Conservation (phyloP, 2,329 filamentous ascomycete species). For the Pseudogymnoascus sp. region DNA sequence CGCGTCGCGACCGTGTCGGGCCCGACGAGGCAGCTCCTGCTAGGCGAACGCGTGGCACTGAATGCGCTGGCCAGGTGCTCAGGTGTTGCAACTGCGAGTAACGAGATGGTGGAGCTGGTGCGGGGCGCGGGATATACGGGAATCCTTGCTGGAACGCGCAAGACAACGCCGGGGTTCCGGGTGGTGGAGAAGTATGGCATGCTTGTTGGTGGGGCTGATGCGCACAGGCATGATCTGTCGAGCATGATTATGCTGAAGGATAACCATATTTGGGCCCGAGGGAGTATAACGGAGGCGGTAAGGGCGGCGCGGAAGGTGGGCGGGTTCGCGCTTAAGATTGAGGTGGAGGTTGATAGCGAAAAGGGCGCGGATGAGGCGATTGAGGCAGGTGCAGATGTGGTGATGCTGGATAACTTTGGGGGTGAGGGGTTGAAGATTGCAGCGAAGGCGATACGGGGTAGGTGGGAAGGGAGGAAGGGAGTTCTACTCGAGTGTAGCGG, state of each 20-base stretch:
- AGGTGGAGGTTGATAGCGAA: slow-evolving; percentile 89
- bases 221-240: slow-evolving; percentile 82
- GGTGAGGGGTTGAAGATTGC: slow-evolving; percentile 68
- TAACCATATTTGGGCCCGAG: slow-evolving; percentile 91
- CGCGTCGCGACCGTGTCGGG: slow-evolving; percentile 75
- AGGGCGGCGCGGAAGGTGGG: slow-evolving; percentile 71
- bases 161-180: slow-evolving; percentile 93
- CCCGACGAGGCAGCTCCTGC: slow-evolving; percentile 64
- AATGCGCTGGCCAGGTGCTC: slow-evolving; percentile 88
- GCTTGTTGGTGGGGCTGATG: slow-evolving; percentile 85
- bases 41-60: slow-evolving; percentile 88
- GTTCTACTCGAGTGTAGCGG: slow-evolving; percentile 90
- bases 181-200: slow-evolving; percentile 98
- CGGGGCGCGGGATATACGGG: slow-evolving; percentile 66
- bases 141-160: slow-evolving; percentile 85
- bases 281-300: slow-evolving; percentile 80
- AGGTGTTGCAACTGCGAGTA: slow-evolving; percentile 69
- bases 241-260: slow-evolving; percentile 99
- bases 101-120: slow-evolving; percentile 45
- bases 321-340: slow-evolving; percentile 87
- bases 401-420: slow-evolving; percentile 96
- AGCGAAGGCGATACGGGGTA: slow-evolving; percentile 65
- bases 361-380: slow-evolving; percentile 88
- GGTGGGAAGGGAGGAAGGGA: slow-evolving; percentile 64
- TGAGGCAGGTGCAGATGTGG: slow-evolving; percentile 79